Evolutionary conservation across 345 rosid species (phyloP).

Genomic region (Odontarrhena argentea): DNA sequence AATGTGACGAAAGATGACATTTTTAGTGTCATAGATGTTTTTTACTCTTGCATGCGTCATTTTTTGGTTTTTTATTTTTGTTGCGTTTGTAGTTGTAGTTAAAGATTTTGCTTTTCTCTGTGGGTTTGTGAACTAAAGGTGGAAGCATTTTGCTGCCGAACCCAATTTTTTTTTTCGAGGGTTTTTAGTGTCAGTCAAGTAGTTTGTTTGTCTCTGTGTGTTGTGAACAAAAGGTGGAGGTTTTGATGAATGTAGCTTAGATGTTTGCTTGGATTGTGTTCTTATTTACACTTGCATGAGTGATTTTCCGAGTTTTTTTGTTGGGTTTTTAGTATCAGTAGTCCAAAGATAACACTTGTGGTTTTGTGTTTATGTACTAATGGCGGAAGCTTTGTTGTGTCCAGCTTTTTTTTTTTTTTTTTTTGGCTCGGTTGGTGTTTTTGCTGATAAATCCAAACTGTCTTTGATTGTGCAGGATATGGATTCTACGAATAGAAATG

Average conservation of each 20-base stretch:
- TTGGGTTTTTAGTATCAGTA: not conserved
- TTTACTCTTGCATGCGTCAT: conserved; percentile 25
- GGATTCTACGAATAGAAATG: conserved; percentile 47
- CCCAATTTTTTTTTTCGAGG: not conserved
- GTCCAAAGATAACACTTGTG: not conserved
- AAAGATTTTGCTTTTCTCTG: not conserved
- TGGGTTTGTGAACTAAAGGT: not conserved
- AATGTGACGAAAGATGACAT: conserved; percentile 4
- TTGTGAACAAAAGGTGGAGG: not conserved
- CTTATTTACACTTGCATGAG: no score
- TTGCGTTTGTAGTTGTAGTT: not conserved
- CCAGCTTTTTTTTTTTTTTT: not conserved
- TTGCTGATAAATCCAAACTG: not conserved
- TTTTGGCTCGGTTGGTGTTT: not conserved
- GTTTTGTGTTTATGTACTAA: not conserved
- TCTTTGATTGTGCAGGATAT: conserved; percentile 41
- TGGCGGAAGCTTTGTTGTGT: not conserved
- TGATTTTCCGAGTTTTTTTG: not conserved
- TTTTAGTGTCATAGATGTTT: conserved; percentile 12
- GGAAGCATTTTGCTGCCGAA: not conserved
- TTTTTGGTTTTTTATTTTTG: not conserved
- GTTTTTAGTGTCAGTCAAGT: not conserved
- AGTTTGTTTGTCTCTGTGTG: not conserved
- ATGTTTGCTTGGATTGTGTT: not conserved
- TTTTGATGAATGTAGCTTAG: not conserved